Evolutionary conservation across 768 basidiomycete species (phyloP).

Genomic region (Porpolomopsis calyptriformis): DNA sequence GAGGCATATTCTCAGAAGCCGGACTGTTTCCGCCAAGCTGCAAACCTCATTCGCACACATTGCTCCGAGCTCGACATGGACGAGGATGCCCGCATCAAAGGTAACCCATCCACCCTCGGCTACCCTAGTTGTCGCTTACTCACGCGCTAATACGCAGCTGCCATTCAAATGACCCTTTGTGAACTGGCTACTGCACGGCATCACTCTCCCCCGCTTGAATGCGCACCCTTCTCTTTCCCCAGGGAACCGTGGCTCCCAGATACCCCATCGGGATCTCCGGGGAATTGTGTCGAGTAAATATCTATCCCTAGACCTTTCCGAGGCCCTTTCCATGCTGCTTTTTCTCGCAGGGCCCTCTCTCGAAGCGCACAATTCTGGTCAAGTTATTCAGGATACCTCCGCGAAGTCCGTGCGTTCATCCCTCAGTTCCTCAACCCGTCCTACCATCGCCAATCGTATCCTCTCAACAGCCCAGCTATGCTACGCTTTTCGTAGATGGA

Average conservation of each 20-base stretch:
- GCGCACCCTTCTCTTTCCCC: slow-evolving; percentile 27
- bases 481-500: slow-evolving; percentile 62
- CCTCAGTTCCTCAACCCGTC: not conserved
- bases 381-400: slow-evolving; percentile 73
- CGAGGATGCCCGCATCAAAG: slow-evolving; percentile 51
- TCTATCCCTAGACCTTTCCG: not conserved
- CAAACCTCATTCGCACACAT: slow-evolving; percentile 33
- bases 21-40: slow-evolving; percentile 54
- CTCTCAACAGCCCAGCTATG: slow-evolving; percentile 56
- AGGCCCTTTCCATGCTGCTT: slow-evolving; percentile 5
- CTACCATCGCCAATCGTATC: too few species aligned
- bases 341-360: slow-evolving; percentile 46
- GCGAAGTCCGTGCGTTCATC: slow-evolving; percentile 56
- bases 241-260: slow-evolving; percentile 12
- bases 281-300: slow-evolving; percentile 44
- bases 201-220: slow-evolving; percentile 60
- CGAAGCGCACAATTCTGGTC: slow-evolving; percentile 80
- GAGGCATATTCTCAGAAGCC: slow-evolving; percentile 35
- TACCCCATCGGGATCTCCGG: slow-evolving; percentile 19
- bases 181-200: slow-evolving; percentile 68
- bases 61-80: slow-evolving; percentile 51
- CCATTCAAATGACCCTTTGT: slow-evolving; percentile 70
- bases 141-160: slow-evolving; percentile 30
- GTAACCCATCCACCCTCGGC: slow-evolving; percentile 31
- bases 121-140: too few species aligned